Evolutionary conservation across 169 alveolate genomes (phyloP).

Genomic region (Cryptosporidium sp.): DNA sequence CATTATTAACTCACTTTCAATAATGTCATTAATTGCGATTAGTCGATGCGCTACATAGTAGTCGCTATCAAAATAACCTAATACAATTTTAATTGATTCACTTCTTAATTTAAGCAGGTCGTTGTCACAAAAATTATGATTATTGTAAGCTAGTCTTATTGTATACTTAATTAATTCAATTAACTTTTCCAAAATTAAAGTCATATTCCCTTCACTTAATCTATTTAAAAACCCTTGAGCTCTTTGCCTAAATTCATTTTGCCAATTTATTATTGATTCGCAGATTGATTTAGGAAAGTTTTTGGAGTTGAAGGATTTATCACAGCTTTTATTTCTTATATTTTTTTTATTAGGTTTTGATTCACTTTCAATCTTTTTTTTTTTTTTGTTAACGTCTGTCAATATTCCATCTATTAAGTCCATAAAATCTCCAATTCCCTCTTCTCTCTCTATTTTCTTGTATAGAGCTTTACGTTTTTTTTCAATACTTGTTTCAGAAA

Average conservation of each 20-base stretch:
- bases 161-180: constrained; percentile 7
- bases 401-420: constrained; percentile 35
- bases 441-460: constrained; percentile 46
- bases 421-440: constrained; percentile 70
- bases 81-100: not conserved
- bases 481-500: not conserved
- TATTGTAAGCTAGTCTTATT: not conserved
- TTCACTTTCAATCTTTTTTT: not conserved
- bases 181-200: constrained; percentile 22
- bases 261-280: constrained; percentile 16
- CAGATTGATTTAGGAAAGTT: not conserved
- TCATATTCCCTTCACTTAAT: constrained; percentile 74
- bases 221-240: constrained; percentile 63
- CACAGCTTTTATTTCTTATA: not conserved
- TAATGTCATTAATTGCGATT: constrained; percentile 21
- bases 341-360: not conserved
- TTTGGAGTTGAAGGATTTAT: not conserved
- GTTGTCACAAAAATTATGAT: not conserved
- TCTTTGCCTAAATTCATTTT: not conserved
- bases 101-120: not conserved
- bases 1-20: constrained; percentile 15
- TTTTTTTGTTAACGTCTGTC: not conserved
- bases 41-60: not conserved
- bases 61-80: not conserved
- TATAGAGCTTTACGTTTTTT: constrained; percentile 24